Percentiles rank a stretch among this genome's conserved stretches.
Evolutionary conservation across 75 land plant species (phyloP).

Genomic region (Adiantum capillusveneris): DNA sequence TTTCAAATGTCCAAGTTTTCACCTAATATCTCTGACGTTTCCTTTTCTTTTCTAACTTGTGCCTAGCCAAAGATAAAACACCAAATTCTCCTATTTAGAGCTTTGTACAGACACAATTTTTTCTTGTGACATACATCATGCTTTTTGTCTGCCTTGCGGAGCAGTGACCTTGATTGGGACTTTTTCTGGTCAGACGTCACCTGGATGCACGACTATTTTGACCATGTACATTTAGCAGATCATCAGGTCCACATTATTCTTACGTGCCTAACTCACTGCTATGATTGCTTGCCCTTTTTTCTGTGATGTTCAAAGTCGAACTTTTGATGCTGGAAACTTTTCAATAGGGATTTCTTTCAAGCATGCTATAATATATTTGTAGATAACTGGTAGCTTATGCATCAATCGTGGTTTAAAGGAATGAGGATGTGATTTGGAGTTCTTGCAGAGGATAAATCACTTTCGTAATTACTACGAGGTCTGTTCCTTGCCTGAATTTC

Average conservation of each 20-base stretch:
- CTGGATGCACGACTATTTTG: slow-evolving; percentile 39
- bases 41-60: too few species aligned
- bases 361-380: background rate
- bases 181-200: slow-evolving; percentile 42
- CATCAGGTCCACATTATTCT: slow-evolving; percentile 22
- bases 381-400: background rate
- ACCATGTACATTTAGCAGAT: slow-evolving; percentile 37
- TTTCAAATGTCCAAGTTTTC: too few species aligned
- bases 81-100: too few species aligned
- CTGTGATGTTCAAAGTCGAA: too few species aligned
- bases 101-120: background rate
- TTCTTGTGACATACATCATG: background rate
- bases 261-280: too few species aligned
- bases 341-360: too few species aligned
- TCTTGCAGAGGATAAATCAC: slow-evolving; percentile 34
- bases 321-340: too few species aligned
- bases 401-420: background rate
- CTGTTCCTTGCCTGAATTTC: background rate
- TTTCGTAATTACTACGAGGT: slow-evolving; percentile 42
- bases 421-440: background rate
- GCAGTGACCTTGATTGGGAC: slow-evolving; percentile 40
- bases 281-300: too few species aligned
- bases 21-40: too few species aligned
- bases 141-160: background rate
- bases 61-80: too few species aligned